These are phyloP conservation scores for Limonium bicolor DNA, from an alignment of 148 eudicot genomes.

Conservation along the genomic window DNA sequence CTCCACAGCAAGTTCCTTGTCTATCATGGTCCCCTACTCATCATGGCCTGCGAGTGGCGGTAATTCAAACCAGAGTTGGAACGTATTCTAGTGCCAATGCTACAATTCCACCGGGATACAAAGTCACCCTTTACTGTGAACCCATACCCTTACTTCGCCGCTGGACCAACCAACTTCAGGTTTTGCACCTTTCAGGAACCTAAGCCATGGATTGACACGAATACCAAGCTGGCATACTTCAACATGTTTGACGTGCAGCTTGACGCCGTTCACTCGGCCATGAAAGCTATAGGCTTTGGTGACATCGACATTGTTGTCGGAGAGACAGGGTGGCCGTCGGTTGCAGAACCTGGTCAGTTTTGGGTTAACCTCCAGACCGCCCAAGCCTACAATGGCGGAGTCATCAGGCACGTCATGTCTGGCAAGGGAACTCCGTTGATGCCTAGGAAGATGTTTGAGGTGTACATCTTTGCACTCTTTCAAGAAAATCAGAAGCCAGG, in stretches of 20 bases:
- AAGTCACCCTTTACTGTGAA: slow-evolving; percentile 64
- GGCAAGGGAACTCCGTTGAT: slow-evolving; percentile 73
- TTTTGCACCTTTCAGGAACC: slow-evolving; percentile 28
- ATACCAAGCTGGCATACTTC: slow-evolving; percentile 25
- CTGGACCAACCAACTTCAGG: slow-evolving; percentile 14
- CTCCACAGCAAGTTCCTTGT: slow-evolving; percentile 53
- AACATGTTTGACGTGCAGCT: slow-evolving; percentile 56
- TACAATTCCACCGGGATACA: slow-evolving; percentile 46
- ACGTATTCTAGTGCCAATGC: slow-evolving; percentile 43
- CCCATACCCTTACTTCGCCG: slow-evolving; percentile 78
- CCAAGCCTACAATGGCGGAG: slow-evolving; percentile 28
- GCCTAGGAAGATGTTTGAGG: slow-evolving; percentile 63
- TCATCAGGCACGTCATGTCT: slow-evolving; percentile 24
- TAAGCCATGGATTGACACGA: slow-evolving; percentile 24
- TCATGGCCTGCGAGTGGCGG: slow-evolving; percentile 55
- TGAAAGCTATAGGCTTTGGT: slow-evolving; percentile 41
- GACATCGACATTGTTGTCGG: slow-evolving; percentile 67
- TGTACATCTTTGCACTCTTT: slow-evolving; percentile 49
- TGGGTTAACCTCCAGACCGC: slow-evolving; percentile 43
- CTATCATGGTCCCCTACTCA: slow-evolving; percentile 32
- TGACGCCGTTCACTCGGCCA: slow-evolving; percentile 51
- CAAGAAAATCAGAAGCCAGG: slow-evolving; percentile 64
- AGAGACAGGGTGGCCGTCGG: slow-evolving; percentile 85
- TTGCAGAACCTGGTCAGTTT: slow-evolving; percentile 35
- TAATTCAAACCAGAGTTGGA: slow-evolving; percentile 67